These are phyloP conservation scores for Pythium chondricola DNA, from an alignment of 352 stramenopile genomes.

Conservation along the genomic window DNA sequence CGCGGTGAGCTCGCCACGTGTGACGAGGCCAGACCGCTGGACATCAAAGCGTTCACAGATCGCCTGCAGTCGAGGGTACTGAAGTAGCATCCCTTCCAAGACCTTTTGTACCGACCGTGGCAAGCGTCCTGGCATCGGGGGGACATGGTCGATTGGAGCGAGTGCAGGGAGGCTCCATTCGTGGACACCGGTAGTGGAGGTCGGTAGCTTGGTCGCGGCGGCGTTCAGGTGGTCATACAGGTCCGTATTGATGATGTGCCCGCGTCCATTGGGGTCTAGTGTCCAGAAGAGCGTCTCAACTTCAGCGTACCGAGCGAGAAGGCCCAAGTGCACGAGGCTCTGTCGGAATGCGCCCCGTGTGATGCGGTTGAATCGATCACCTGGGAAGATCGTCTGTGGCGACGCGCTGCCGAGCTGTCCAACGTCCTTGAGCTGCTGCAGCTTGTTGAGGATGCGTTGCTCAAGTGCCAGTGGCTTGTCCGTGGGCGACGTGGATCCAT, in stretches of 20 bases:
- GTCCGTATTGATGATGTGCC: conserved; percentile 49
- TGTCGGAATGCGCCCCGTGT: conserved; percentile 67
- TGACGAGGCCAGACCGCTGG: conserved; percentile 34
- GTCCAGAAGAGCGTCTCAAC: conserved; percentile 71
- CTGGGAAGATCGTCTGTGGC: conserved; percentile 54
- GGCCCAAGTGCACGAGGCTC: conserved; percentile 56
- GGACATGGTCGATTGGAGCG: conserved; percentile 1
- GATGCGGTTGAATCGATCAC: conserved; percentile 64
- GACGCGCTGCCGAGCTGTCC: conserved; percentile 45
- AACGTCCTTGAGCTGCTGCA: conserved; percentile 59
- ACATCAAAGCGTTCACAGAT: conserved; percentile 46
- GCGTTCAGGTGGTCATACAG: conserved; percentile 61
- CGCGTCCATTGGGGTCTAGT: conserved; percentile 55
- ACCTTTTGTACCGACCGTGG: conserved; percentile 65
- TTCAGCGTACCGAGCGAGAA: conserved; percentile 57
- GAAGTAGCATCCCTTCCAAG: conserved; percentile 53
- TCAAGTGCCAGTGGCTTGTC: conserved; percentile 38
- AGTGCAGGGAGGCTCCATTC: conserved; percentile 30
- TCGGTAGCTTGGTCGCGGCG: conserved; percentile 3
- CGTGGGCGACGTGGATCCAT: neutral
- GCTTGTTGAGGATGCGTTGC: conserved; percentile 43
- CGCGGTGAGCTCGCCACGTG: conserved; percentile 36
- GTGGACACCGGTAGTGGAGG: neutral
- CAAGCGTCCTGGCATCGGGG: conserved; percentile 6
- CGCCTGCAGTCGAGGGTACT: conserved; percentile 31